phyloP scores from a whole-genome alignment of 1,139 yeast species.

The Martiniozyma asiatica region DNA sequence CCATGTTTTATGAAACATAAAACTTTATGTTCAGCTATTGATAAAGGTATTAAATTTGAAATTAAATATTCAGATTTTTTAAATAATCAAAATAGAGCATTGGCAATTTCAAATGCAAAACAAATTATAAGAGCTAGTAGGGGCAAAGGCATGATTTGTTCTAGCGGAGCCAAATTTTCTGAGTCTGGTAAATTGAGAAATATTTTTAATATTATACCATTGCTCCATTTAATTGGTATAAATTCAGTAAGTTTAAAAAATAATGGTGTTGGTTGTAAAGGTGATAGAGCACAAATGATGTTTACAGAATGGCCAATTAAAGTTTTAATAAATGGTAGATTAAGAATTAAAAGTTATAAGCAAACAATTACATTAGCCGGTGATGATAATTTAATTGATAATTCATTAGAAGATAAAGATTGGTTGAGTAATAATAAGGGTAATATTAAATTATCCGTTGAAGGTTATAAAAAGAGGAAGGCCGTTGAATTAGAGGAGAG shows the following conservation, averaged over 20 bases:
- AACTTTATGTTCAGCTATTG: conserved; percentile 70
- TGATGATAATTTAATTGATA: conserved; percentile 24
- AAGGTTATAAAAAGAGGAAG: conserved; percentile 19
- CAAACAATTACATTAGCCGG: conserved; percentile 48
- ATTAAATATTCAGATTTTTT: conserved; percentile 53
- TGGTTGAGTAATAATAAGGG: conserved; percentile 2
- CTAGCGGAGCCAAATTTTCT: conserved; percentile 65
- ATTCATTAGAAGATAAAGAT: conserved; percentile 14
- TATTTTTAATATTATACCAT: conserved; percentile 54
- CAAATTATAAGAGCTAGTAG: conserved; percentile 77
- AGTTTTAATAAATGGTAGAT: conserved; percentile 58
- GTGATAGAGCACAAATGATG: too few relatives aligned
- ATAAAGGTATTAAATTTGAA: conserved; percentile 75
- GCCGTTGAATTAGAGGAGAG: conserved; percentile 6
- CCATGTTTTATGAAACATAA: conserved; percentile 78
- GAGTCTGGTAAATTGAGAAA: conserved; percentile 53
- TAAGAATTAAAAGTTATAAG: conserved; percentile 58
- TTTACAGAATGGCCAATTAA: conserved; percentile 48
- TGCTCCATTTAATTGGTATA: conserved; percentile 60
- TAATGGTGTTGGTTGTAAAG: too few relatives aligned
- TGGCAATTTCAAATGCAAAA: conserved; percentile 50
- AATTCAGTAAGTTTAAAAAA: conserved; percentile 49
- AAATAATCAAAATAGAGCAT: conserved; percentile 23
- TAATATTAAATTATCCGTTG: conserved; percentile 18
- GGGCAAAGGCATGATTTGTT: conserved; percentile 62